phyloP scores from a whole-genome alignment of 2,329 filamentous ascomycete species.

The Botryosphaeria agaves region DNA sequence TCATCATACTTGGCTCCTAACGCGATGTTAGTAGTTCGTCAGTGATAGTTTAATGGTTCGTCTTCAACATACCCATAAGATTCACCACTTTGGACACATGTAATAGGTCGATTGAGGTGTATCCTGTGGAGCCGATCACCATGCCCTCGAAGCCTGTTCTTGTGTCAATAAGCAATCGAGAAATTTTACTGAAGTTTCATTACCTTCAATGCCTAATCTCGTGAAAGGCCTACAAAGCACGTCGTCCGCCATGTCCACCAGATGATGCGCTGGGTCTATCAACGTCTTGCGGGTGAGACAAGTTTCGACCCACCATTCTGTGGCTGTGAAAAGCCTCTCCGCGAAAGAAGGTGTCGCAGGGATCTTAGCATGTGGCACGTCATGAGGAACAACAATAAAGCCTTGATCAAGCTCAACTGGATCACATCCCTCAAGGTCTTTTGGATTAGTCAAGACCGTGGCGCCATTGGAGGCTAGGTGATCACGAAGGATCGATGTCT shows the following conservation, averaged over 20 bases:
- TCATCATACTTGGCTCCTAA: conserved; percentile 63
- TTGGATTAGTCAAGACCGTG: conserved; percentile 9
- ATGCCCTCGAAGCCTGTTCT: conserved; percentile 45
- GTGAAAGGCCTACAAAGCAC: conserved; percentile 64
- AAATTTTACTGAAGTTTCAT: conserved; percentile 7
- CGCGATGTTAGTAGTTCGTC: too few species aligned
- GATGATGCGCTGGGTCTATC: too few species aligned
- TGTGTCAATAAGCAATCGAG: conserved; percentile 4
- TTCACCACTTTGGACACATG: conserved; percentile 64
- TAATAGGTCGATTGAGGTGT: conserved; percentile 66
- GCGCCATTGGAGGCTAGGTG: conserved; percentile 20
- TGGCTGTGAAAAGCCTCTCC: conserved; percentile 34
- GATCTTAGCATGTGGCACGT: conserved; percentile 8
- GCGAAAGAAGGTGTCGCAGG: conserved; percentile 10
- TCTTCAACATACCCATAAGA: conserved; percentile 40
- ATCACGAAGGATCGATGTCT: conserved; percentile 13
- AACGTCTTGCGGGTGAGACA: conserved; percentile 65
- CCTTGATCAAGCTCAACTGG: conserved; percentile 13
- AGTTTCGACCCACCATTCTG: conserved; percentile 85
- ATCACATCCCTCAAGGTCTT: conserved; percentile 11
- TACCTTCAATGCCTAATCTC: conserved; percentile 45
- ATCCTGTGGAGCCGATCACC: conserved; percentile 63
- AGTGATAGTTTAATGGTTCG: too few species aligned
- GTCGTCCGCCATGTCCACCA: conserved; percentile 50
- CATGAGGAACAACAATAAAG: conserved; percentile 28